Evolutionary conservation across 768 basidiomycete species (phyloP), one percentile per base, ranked within the genome.

Genomic region (Russula ochroleuca): DNA sequence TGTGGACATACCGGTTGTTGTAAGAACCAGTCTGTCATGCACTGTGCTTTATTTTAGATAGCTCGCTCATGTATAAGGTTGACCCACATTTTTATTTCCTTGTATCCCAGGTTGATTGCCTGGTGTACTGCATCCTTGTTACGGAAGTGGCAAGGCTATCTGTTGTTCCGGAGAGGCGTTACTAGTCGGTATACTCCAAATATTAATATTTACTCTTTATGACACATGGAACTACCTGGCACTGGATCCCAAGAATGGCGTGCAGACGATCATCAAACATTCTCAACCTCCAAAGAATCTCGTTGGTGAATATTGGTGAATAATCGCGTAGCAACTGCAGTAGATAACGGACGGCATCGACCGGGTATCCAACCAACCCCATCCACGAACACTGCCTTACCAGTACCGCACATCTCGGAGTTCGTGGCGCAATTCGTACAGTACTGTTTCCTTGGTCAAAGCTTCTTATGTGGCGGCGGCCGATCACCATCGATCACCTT

Each of bases 251-350:
- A n/a, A 57, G 31, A 45, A 40, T 19, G n/a, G 51, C 17, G 13
- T 28, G 51, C 53, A 64, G 28, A 15, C 53, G 59, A 28, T 28
- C 14, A 21, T 28, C 28, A 5, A 28, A 2, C 28, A 28, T 59
- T 49, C 53, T 64, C 45, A 35, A 47, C 47, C 40, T 60, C 58
- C 5, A 64, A 17, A 23, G 57, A 37, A 49, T 64, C 63, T 9
- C 57, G 28, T 28, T 5, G 28, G 28, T 28, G 28, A 28, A 28
- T 28, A 33, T 33, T 64, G 15, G 38, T 35, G 47, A 35, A 60
- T 60, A 23, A 60, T 60, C 28, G 47, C 47, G 13, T 35, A 60
- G 45, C 19, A 60, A 33, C 58, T 64, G 47, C 52, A 23, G 33
- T 17, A 19, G 21, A 45, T n/a, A n/a, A 21, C 5, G 19, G 35